Percentiles rank a stretch among this genome's conserved stretches.
phyloP scores from a whole-genome alignment of 495 filamentous ascomycete genomes.

The Penicillium waksmanii region DNA sequence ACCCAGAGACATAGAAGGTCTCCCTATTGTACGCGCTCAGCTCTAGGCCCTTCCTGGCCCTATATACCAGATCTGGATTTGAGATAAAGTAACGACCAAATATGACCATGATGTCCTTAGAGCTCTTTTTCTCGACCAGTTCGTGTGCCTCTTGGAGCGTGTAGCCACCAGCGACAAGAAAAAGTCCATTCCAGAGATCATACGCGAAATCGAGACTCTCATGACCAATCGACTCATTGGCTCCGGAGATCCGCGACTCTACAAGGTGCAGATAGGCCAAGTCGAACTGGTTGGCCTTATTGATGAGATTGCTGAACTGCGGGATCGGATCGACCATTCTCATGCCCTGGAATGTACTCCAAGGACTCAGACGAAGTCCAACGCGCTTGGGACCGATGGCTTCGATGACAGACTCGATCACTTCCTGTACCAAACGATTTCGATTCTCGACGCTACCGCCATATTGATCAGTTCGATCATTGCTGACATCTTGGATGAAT shows the following conservation, averaged over 20 bases:
- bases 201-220: conserved; percentile 55
- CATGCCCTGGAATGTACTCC: conserved; percentile 65
- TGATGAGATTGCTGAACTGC: conserved; percentile 60
- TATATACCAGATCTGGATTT: conserved; percentile 66
- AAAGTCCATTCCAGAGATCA: conserved; percentile 25
- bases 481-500: conserved; percentile 65
- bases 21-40: conserved; percentile 21
- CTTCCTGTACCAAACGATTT: conserved; percentile 60
- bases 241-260: conserved; percentile 48
- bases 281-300: conserved; percentile 48
- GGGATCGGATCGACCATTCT: conserved; percentile 61
- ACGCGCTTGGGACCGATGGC: conserved; percentile 63
- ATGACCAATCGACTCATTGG: conserved; percentile 15
- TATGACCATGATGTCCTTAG: conserved; percentile 51
- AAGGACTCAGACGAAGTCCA: conserved; percentile 66
- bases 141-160: conserved; percentile 43
- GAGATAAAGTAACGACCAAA: conserved; percentile 68
- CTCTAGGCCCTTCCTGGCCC: conserved; percentile 50
- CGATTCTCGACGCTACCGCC: conserved; percentile 73
- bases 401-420: conserved; percentile 57
- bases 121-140: conserved; percentile 53
- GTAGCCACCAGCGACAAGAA: conserved; percentile 64
- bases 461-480: conserved; percentile 65
- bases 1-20: conserved; percentile 12
- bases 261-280: conserved; percentile 69